Conservation (phyloP, 2,329 filamentous ascomycete species). For the Aspergillus viridinutans region DNA sequence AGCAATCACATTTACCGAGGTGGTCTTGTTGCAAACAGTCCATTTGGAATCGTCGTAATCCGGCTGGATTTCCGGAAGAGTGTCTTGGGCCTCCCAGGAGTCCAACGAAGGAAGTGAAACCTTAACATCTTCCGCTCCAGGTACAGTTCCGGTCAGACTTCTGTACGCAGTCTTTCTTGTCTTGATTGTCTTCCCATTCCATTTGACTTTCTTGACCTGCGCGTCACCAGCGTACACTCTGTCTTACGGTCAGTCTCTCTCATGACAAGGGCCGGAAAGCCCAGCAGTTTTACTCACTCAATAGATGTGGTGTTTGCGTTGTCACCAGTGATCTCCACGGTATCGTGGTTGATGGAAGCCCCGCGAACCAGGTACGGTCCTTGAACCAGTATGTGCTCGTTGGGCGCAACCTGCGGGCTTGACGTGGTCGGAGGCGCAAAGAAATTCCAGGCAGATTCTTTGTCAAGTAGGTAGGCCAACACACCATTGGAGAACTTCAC, state of each 20-base stretch:
- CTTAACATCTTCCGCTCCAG: slow-evolving; percentile 36
- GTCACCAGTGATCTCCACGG: slow-evolving; percentile 39
- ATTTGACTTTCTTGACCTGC: slow-evolving; percentile 39
- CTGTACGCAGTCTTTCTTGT: slow-evolving; percentile 43
- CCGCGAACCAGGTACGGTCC: slow-evolving; percentile 45
- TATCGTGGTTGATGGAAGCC: slow-evolving; percentile 31
- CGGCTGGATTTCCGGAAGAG: slow-evolving; percentile 46
- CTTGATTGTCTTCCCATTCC: slow-evolving; percentile 43
- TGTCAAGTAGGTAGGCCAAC: slow-evolving; percentile 51
- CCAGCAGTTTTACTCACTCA: slow-evolving; percentile 30
- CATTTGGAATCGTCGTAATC: slow-evolving; percentile 51
- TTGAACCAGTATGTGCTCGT: slow-evolving; percentile 46
- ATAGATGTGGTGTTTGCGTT: slow-evolving; percentile 40
- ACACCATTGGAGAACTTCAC: slow-evolving; percentile 49
- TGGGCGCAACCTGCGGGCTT: slow-evolving; percentile 43
- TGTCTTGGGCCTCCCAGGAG: slow-evolving; percentile 49
- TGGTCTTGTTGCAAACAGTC: slow-evolving; percentile 48
- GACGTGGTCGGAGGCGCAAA: slow-evolving; percentile 49
- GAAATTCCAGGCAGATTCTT: slow-evolving; percentile 53
- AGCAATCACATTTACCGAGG: slow-evolving; percentile 42
- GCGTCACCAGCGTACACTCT: slow-evolving; percentile 40
- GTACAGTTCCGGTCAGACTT: slow-evolving; percentile 39
- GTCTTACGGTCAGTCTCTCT: background rate
- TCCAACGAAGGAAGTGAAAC: slow-evolving; percentile 45
- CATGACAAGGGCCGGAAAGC: background rate